Evolutionary conservation across 1,284 basidiomycete species (phyloP).

Genomic region (Retiboletus flavoniger): DNA sequence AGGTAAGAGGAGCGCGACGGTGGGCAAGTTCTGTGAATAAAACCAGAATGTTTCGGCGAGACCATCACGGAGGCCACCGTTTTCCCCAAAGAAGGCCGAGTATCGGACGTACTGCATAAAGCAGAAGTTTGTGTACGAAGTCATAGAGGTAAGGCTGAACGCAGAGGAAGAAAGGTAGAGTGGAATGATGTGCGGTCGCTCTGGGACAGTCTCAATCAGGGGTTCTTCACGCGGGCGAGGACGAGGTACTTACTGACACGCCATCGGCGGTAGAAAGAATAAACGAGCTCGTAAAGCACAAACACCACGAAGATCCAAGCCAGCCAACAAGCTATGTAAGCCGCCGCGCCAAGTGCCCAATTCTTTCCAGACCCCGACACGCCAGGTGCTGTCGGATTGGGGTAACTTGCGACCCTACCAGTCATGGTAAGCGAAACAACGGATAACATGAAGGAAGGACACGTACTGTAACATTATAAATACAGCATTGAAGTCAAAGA

Average conservation of each 20-base stretch:
- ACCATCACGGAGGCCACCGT: slow-evolving; percentile 57
- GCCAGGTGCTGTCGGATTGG: slow-evolving; percentile 63
- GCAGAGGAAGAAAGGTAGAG: slow-evolving; percentile 80
- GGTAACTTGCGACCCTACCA: slow-evolving; percentile 63
- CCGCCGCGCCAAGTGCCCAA: slow-evolving; percentile 76
- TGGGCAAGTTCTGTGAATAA: slow-evolving; percentile 78
- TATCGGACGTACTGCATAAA: slow-evolving; percentile 77
- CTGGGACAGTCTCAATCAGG: slow-evolving; percentile 40
- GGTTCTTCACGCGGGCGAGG: slow-evolving; percentile 2
- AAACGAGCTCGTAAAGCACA: slow-evolving; percentile 76
- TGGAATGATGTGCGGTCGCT: slow-evolving; percentile 75
- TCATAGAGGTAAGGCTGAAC: slow-evolving; percentile 68
- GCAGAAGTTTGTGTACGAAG: slow-evolving; percentile 78
- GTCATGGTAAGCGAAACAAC: slow-evolving; percentile 14
- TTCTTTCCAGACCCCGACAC: slow-evolving; percentile 67
- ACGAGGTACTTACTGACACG: slow-evolving; percentile 66
- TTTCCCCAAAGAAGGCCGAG: slow-evolving; percentile 59
- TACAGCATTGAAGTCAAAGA: slow-evolving; percentile 79
- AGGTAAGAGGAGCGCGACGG: slow-evolving; percentile 73
- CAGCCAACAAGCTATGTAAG: slow-evolving; percentile 76
- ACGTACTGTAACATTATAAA: slow-evolving; percentile 77
- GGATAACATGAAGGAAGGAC: slow-evolving; percentile 6
- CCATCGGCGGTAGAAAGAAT: slow-evolving; percentile 79
- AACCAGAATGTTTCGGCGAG: slow-evolving; percentile 77
- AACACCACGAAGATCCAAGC: slow-evolving; percentile 76